Evolutionary conservation across 2,329 filamentous ascomycete genomes (phyloP).

Genomic region (Penicillium palitans): DNA sequence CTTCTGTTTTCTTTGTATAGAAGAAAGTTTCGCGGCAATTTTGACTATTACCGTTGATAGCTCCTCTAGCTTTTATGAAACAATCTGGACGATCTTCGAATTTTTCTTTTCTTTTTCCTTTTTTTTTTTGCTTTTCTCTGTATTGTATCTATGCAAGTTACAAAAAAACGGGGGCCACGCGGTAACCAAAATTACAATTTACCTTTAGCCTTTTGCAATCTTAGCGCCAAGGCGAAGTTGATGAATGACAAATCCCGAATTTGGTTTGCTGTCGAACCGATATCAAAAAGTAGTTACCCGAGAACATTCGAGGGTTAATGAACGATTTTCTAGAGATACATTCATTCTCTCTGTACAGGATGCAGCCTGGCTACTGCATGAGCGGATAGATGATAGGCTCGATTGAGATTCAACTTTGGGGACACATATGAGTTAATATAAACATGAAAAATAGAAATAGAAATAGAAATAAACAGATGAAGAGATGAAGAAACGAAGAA

Average conservation of each 20-base stretch:
- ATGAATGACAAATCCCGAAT: constrained; percentile 21
- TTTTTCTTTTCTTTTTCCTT: background rate
- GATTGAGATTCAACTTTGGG: constrained; percentile 17
- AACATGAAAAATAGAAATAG: constrained; percentile 6
- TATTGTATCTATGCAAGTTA: constrained; percentile 9
- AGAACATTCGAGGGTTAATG: background rate
- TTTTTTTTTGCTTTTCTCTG: background rate
- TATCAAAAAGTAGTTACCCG: constrained; percentile 4
- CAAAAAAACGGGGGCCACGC: constrained; percentile 7
- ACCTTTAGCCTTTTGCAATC: constrained; percentile 14
- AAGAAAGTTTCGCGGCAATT: constrained; percentile 17
- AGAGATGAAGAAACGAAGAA: constrained; percentile 13
- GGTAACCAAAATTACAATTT: constrained; percentile 11
- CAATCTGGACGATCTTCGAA: constrained; percentile 18
- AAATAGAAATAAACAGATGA: background rate
- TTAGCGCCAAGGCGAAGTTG: constrained; percentile 5
- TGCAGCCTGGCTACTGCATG: constrained; percentile 23
- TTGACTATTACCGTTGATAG: background rate
- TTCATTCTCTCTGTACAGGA: background rate
- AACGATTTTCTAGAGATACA: background rate
- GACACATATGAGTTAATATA: constrained; percentile 20
- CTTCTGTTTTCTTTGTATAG: constrained; percentile 18
- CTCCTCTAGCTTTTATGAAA: constrained; percentile 15
- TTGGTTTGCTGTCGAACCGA: background rate
- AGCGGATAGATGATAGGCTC: constrained; percentile 21